Evolutionary conservation across 441 rosid genomes (phyloP), one percentile per base, ranked within the genome.

Genomic region (Omphalea diandra): DNA sequence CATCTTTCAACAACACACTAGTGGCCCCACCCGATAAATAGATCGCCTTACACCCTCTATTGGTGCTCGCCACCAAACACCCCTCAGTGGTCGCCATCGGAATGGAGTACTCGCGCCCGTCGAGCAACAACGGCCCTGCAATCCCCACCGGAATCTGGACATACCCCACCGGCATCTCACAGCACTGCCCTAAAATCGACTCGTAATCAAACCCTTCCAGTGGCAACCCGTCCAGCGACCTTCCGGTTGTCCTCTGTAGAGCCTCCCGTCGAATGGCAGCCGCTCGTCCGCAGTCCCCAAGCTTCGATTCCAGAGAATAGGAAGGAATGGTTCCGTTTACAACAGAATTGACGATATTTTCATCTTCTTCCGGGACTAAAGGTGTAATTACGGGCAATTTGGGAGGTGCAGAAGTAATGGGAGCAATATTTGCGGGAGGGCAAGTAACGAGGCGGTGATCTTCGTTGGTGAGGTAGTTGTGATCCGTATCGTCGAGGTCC

Each of bases 11-110:
- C 70, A 89, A 66, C 35, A 84, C 75, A 70, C 89, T 82, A 24
- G 72, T 83, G 0, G 90, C 96, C 2, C 98, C 98, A 32, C 96
- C 94, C 0, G 94, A 89, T 58, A 62, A 56, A 17, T 80, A 77
- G 69, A 93, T 91, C 32, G 94, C 97, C 75, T 89, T 93, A 68
- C 96, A 93, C 2, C 98, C 98, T 70, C 98, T 80, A 71, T 91
- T 93, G 10, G 96, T 75, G 49, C 98, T 94, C 18, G 98, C 98
- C 22, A 88, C 93, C 80, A 94, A 69, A 69, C 93, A 88, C 0
- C 98, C 98, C 75, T 93, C 97, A 0, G 98, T 91, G 3, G 97
- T 94, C 7, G 96, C 98, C 97, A 91, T 91, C 24, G 98, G 98
- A 61, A 94, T 85, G 31, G 83, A 75, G 74, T 83, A 87, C 85